A percentile compares a stretch with the other conserved stretches of the same genome.
These are phyloP conservation scores for Hibiscus mutabilis DNA, from an alignment of 345 rosid species.

Conservation along the genomic window DNA sequence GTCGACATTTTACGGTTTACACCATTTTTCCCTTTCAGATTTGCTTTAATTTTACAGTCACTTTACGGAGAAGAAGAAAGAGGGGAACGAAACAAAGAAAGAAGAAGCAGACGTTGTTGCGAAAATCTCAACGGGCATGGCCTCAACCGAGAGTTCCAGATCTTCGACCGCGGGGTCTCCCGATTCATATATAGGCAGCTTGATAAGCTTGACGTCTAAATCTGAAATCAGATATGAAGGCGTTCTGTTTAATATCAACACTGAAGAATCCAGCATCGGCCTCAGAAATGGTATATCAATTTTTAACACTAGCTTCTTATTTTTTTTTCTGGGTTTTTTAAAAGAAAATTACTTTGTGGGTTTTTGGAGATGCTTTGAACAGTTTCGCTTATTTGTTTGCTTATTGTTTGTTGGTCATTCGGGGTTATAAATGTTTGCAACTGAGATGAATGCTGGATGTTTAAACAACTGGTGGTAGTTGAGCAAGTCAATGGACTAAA, in stretches of 20 bases:
- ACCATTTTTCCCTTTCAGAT: neutral
- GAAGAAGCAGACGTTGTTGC: neutral
- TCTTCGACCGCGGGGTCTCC: constrained; percentile 21
- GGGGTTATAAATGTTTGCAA: neutral
- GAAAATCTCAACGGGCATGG: neutral
- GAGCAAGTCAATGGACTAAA: neutral
- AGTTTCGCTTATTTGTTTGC: neutral
- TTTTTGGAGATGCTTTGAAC: constrained; percentile 3
- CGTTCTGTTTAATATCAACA: constrained; percentile 48
- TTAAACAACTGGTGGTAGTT: neutral
- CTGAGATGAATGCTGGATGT: neutral
- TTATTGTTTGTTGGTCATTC: neutral
- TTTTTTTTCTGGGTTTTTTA: neutral
- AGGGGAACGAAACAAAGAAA: neutral
- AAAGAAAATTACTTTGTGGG: neutral
- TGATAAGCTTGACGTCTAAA: constrained; percentile 59
- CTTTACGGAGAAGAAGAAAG: neutral
- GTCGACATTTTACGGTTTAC: neutral
- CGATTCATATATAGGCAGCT: constrained; percentile 50
- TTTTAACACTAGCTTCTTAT: neutral
- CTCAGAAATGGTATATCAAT: constrained; percentile 36
- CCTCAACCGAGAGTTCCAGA: constrained; percentile 18
- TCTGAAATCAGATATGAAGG: constrained; percentile 59
- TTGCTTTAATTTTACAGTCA: neutral
- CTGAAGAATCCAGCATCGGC: constrained; percentile 55